Evolutionary conservation across 257 asterid genomes (phyloP).

Genomic region (Nicotiana benthamiana): DNA sequence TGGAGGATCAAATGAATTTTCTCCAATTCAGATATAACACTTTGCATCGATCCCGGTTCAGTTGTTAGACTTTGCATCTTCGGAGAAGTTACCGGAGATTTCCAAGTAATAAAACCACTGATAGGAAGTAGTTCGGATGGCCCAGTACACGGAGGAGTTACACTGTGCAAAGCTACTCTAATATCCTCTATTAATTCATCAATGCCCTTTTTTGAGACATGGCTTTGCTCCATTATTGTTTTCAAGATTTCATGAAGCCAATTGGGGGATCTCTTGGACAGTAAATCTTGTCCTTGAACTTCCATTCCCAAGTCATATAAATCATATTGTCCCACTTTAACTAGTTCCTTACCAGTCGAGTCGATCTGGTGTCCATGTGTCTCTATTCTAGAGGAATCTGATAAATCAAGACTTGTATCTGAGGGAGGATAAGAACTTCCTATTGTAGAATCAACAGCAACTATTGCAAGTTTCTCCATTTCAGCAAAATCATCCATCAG

Average conservation of each 20-base stretch:
- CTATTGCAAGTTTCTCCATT: conserved; percentile 91
- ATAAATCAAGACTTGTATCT: conserved; percentile 11
- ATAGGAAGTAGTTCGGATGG: conserved; percentile 31
- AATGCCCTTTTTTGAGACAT: conserved; percentile 33
- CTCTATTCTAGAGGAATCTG: conserved; percentile 19
- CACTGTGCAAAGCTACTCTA: conserved; percentile 19
- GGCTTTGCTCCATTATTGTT: conserved; percentile 37
- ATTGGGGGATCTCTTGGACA: conserved; percentile 15
- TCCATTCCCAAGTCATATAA: neutral
- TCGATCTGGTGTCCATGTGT: conserved; percentile 3
- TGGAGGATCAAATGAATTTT: conserved; percentile 31
- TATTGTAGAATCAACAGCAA: conserved; percentile 43
- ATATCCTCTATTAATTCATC: conserved; percentile 61
- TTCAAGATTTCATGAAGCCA: conserved; percentile 48
- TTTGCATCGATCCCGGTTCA: conserved; percentile 40
- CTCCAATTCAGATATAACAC: conserved; percentile 50
- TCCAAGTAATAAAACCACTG: conserved; percentile 59
- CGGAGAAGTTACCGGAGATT: conserved; percentile 51
- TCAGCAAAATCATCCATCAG: conserved; percentile 94
- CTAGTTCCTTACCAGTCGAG: conserved; percentile 33
- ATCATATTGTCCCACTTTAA: conserved; percentile 23
- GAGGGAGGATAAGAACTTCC: conserved; percentile 21
- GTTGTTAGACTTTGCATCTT: conserved; percentile 14
- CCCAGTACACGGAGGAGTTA: neutral
- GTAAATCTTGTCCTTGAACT: too few relatives aligned